These are phyloP conservation scores for Termitomyces sp. DNA, from an alignment of 768 basidiomycete species.

Conservation along the genomic window DNA sequence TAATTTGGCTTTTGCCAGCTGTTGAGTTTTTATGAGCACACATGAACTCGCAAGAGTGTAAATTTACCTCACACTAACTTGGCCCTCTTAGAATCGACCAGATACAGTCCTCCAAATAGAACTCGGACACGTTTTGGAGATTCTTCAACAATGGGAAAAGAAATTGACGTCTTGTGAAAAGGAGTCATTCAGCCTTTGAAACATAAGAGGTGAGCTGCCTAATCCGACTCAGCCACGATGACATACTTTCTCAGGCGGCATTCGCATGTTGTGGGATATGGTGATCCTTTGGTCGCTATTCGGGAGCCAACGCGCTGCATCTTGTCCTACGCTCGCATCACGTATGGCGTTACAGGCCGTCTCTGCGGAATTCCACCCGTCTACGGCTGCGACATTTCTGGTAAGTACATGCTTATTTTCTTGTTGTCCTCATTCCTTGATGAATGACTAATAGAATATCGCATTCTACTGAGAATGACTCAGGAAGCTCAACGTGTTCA, in stretches of 20 bases:
- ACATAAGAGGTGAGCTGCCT: background rate
- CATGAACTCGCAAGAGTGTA: background rate
- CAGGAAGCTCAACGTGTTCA: background rate
- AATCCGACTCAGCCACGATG: background rate
- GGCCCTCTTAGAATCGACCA: slow-evolving; percentile 52
- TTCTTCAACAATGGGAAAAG: slow-evolving; percentile 42
- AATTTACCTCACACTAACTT: slow-evolving; percentile 50
- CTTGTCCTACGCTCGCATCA: background rate
- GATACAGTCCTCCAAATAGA: slow-evolving; percentile 41
- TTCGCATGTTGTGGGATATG: background rate
- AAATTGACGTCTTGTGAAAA: slow-evolving; percentile 22
- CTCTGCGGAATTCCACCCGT: background rate
- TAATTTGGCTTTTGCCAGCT: slow-evolving; percentile 55
- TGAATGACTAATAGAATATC: background rate
- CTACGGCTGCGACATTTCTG: background rate
- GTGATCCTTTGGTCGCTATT: background rate
- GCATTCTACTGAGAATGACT: too few species aligned
- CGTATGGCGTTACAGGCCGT: background rate
- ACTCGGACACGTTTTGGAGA: slow-evolving; percentile 48
- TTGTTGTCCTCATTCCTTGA: background rate
- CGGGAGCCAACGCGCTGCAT: background rate
- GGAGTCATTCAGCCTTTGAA: background rate
- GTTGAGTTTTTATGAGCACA: background rate
- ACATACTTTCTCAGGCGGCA: background rate
- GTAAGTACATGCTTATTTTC: too few species aligned